Percentiles rank a stretch among this genome's conserved stretches.
Evolutionary conservation across 805 yeast genomes (phyloP).

Genomic region (Millerozyma acaciae): DNA sequence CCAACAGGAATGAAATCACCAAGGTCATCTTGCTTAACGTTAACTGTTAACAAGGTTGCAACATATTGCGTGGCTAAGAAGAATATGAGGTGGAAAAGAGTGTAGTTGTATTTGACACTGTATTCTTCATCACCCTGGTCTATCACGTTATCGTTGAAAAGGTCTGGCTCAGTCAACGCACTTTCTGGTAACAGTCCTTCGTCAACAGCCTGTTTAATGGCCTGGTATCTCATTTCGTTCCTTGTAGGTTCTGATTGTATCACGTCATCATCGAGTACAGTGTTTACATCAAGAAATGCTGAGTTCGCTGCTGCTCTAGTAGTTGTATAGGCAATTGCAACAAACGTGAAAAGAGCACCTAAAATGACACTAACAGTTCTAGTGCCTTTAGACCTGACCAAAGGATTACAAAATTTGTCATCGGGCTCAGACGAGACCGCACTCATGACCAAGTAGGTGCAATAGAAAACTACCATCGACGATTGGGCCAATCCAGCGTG

Average conservation of each 20-base stretch:
- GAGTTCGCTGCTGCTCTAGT: conserved; percentile 85
- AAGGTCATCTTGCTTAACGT: conserved; percentile 75
- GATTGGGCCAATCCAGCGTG: conserved; percentile 96
- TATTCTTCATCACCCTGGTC: conserved; percentile 54
- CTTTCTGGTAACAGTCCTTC: conserved; percentile 93
- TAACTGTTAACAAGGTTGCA: conserved; percentile 87
- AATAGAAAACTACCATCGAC: conserved; percentile 91
- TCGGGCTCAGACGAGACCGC: conserved; percentile 98
- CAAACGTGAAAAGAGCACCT: conserved; percentile 90
- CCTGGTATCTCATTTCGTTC: conserved; percentile 77
- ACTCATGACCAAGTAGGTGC: conserved; percentile 84
- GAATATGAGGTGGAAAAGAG: conserved; percentile 86
- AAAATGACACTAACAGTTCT: conserved; percentile 81
- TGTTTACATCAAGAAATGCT: conserved; percentile 37
- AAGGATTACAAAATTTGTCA: conserved; percentile 86
- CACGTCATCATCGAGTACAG: conserved; percentile 40
- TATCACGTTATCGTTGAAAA: conserved; percentile 45
- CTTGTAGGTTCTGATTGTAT: conserved; percentile 46
- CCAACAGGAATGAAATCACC: conserved; percentile 97
- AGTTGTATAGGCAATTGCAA: conserved; percentile 95
- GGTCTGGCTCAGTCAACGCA: conserved; percentile 74
- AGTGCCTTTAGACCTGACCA: conserved; percentile 84
- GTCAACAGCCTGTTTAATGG: conserved; percentile 90
- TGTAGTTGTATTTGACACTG: conserved; percentile 75
- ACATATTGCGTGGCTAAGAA: conserved; percentile 96